A percentile compares a stretch with the other conserved stretches of the same genome.
These are phyloP conservation scores for Trichoderma oligosporum DNA, from an alignment of 2,329 filamentous ascomycete genomes.

Conservation along the genomic window DNA sequence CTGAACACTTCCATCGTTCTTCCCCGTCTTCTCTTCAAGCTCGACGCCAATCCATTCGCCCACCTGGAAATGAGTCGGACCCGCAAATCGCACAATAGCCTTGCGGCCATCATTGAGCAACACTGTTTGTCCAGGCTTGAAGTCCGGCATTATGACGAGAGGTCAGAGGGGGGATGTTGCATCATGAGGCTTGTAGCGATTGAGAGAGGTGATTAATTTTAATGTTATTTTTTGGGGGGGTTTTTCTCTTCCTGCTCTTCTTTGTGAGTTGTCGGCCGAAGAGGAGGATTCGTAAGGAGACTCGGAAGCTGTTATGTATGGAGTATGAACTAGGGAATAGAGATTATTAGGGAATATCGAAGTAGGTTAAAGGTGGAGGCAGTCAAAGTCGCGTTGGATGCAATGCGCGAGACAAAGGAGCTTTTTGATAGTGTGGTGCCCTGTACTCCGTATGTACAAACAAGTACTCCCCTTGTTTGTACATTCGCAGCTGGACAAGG, in stretches of 20 bases:
- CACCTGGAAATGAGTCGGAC: conserved; percentile 71
- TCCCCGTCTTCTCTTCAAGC: conserved; percentile 74
- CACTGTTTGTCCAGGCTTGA: conserved; percentile 68
- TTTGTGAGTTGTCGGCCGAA: background rate
- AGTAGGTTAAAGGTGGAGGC: conserved; percentile 12
- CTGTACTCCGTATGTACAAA: too few relatives aligned
- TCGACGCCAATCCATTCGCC: conserved; percentile 91
- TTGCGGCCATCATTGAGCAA: conserved; percentile 73
- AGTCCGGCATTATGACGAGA: conserved; percentile 50
- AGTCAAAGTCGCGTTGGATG: conserved; percentile 15
- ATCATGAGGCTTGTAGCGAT: conserved; percentile 30
- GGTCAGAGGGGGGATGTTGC: conserved; percentile 27
- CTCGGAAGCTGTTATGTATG: conserved; percentile 1
- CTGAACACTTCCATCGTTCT: conserved; percentile 90
- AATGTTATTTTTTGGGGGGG: background rate
- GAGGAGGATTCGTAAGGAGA: conserved; percentile 3
- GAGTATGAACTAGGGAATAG: background rate
- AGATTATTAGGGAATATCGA: conserved; percentile 11
- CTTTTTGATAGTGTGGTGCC: background rate
- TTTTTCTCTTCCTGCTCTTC: background rate
- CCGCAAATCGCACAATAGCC: conserved; percentile 76
- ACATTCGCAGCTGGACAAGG: too few relatives aligned
- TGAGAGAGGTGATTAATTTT: background rate
- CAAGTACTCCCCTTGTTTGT: too few relatives aligned
- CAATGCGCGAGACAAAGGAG: conserved; percentile 7